A percentile compares a stretch with the other conserved stretches of the same genome.
Evolutionary conservation across 2,329 filamentous ascomycete genomes (phyloP).

Genomic region (Hypoxylon sp.): DNA sequence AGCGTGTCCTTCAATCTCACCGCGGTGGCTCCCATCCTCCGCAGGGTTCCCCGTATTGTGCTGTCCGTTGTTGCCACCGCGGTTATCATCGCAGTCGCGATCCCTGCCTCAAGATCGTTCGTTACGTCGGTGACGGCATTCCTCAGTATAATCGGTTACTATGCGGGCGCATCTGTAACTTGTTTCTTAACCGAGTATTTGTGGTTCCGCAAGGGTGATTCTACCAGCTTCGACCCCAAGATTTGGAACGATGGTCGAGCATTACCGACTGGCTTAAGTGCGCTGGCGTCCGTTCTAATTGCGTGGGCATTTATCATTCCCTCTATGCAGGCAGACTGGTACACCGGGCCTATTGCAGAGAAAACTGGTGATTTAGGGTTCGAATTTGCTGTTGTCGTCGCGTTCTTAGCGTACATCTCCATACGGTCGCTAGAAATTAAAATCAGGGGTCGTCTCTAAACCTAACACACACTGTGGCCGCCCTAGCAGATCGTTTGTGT

Average conservation of each 20-base stretch:
- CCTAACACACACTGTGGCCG: neutral
- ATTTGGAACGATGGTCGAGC: constrained; percentile 47
- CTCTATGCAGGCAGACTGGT: constrained; percentile 47
- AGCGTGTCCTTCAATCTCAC: constrained; percentile 43
- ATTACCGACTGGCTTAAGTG: constrained; percentile 43
- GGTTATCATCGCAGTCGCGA: constrained; percentile 42
- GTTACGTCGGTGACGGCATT: constrained; percentile 39
- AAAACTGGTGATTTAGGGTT: constrained; percentile 48
- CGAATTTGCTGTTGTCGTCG: constrained; percentile 45
- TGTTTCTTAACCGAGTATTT: constrained; percentile 47
- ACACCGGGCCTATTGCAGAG: constrained; percentile 46
- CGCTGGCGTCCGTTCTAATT: constrained; percentile 39
- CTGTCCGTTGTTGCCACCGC: constrained; percentile 38
- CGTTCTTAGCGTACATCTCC: constrained; percentile 41
- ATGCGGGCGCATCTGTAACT: constrained; percentile 44
- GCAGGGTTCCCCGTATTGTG: constrained; percentile 41
- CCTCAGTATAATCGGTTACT: constrained; percentile 45
- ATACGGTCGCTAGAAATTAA: constrained; percentile 41
- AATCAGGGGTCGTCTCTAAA: constrained; percentile 37
- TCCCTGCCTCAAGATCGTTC: constrained; percentile 44
- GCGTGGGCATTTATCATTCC: constrained; percentile 46
- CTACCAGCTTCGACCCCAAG: constrained; percentile 41
- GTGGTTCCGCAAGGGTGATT: constrained; percentile 46
- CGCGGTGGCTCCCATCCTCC: constrained; percentile 34
- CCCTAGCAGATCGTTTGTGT: neutral